Base-by-base conservation (phyloP, 176 grass and related monocot species). In the Oryza meridionalis region DNA sequence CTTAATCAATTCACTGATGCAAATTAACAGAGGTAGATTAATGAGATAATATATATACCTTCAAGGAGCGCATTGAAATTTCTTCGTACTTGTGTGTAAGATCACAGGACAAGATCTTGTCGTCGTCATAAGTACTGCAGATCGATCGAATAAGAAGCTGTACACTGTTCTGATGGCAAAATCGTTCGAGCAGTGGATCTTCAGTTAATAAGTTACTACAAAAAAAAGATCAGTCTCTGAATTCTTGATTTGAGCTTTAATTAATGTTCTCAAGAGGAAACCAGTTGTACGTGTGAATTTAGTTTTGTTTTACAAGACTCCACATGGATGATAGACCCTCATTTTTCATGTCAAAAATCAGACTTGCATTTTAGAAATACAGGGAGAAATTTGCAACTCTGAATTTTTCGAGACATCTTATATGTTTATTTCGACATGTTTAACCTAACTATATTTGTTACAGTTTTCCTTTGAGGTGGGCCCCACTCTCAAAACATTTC, bases 101-200 rank as follows among this genome's bases (percentile, higher is more conserved):
- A 90, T 86, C 67, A 66, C 4, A 86, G 78, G 26, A 27, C 35
- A 46, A 58, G 83, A 90, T 86, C 73, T 82, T 82, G 83, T 81
- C 70, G 62, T 16, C 65, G 62, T 73, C 67, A 68, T 31, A 73
- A 26, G 17, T 11, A 67, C 77, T 61, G 73, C 24, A 67, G 21
- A 40, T 26, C 14, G 26, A 40, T 26, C 14, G 68, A 16, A 78
- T 61, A 38, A 80, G 43, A 70, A 17, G 42, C 0, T 22, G 75
- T 72, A 65, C 76, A 66, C 35, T 37, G 43, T 86, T 50, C 15
- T 25, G 42, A 51, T 73, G 13, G 47, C 55, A 80, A 53, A 80
- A 53, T 55, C 16, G 7, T 33, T 35, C 27, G 4, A 53, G 16
- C 27, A 17, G 47, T 27, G 1, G 2, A 0, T 74, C 44, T 74